Conservation (phyloP, 2,329 filamentous ascomycete species). For the Fusarium sp. region DNA sequence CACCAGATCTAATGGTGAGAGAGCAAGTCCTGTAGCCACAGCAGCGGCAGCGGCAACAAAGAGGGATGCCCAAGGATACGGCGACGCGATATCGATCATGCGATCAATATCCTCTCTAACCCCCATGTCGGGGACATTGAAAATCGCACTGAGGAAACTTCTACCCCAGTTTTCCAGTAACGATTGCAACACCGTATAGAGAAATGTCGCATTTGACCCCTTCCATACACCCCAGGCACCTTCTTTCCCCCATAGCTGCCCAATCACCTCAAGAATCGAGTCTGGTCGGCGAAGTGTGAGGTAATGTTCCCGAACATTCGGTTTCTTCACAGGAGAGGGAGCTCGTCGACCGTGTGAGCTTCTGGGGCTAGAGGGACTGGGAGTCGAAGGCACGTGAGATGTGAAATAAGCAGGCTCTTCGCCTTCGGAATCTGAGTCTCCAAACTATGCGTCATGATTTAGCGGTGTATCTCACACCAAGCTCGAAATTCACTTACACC, state of each 20-base stretch:
- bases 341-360: constrained; percentile 50
- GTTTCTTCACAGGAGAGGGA: constrained; percentile 52
- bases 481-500: constrained; percentile 49
- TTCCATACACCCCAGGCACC: constrained; percentile 96
- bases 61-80: constrained; percentile 84
- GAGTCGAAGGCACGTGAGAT: constrained; percentile 69
- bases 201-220: constrained; percentile 89
- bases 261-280: constrained; percentile 87
- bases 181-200: constrained; percentile 88
- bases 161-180: constrained; percentile 93
- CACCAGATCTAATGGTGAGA: constrained; percentile 90
- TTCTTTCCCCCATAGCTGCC: constrained; percentile 89
- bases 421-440: constrained; percentile 75
- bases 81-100: constrained; percentile 77
- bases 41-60: constrained; percentile 75
- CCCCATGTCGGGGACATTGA: constrained; percentile 89
- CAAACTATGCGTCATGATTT: constrained; percentile 48
- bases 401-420: constrained; percentile 91
- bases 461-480: constrained; percentile 33
- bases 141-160: constrained; percentile 87
- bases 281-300: constrained; percentile 80
- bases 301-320: constrained; percentile 63
- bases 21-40: constrained; percentile 79
- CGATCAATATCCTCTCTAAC: constrained; percentile 82
- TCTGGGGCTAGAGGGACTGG: constrained; percentile 58